A percentile compares a stretch with the other conserved stretches of the same genome.
These are phyloP conservation scores for Eudorina sp. DNA, from an alignment of 139 green algal genomes.

Conservation along the genomic window DNA sequence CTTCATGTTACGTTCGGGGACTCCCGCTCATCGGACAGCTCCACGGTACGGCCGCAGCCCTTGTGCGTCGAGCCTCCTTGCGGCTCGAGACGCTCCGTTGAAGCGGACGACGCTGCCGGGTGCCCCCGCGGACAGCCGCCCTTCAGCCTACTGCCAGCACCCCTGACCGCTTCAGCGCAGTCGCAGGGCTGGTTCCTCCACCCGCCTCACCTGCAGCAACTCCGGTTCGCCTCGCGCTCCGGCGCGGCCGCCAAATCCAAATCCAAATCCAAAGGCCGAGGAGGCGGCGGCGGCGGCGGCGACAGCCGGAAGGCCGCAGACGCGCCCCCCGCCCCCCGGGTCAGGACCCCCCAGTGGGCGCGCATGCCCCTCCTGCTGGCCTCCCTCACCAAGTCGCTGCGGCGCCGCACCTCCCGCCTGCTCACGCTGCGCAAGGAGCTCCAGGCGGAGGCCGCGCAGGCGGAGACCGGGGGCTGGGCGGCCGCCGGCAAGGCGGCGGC, in stretches of 20 bases:
- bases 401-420: neutral
- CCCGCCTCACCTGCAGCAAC: neutral
- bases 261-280: constrained; percentile 6
- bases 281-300: neutral
- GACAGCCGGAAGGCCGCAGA: neutral
- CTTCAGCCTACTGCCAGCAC: no score
- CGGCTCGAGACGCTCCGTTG: no score
- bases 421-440: neutral
- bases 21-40: no score
- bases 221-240: neutral
- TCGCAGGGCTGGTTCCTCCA: neutral
- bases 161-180: no score
- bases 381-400: neutral
- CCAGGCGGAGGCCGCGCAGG: neutral
- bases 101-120: no score
- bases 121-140: no score
- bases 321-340: neutral
- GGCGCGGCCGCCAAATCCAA: constrained; percentile 17
- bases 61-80: no score
- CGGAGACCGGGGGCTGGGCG: neutral
- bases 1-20: no score
- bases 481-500: neutral
- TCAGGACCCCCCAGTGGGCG: constrained; percentile 14
- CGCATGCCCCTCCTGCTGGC: constrained; percentile 12
- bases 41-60: no score